Conservation (phyloP, 805 yeast genomes). For the Yarrowia deformans region DNA sequence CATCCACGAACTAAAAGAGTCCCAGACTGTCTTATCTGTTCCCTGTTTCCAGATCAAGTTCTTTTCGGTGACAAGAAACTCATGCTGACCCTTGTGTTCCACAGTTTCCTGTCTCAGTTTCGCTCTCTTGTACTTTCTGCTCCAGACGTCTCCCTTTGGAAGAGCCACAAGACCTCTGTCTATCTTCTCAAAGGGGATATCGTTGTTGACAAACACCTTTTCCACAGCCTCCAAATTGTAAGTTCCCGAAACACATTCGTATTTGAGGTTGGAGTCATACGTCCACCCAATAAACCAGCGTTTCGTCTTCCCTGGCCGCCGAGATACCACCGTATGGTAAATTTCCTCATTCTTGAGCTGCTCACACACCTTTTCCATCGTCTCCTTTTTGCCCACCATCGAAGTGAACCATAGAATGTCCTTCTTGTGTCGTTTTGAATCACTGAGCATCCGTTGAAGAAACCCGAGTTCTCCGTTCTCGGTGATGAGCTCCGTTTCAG, state of each 20-base stretch:
- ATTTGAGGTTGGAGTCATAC: background rate
- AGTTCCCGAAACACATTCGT: background rate
- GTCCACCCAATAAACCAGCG: conserved; percentile 35
- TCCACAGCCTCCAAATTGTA: conserved; percentile 5
- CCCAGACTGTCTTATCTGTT: conserved; percentile 6
- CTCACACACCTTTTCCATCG: conserved; percentile 3
- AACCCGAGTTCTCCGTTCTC: conserved; percentile 14
- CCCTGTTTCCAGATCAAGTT: conserved; percentile 5
- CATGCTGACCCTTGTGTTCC: background rate
- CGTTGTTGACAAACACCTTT: conserved; percentile 7
- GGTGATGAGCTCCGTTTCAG: conserved; percentile 11
- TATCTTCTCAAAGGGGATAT: background rate
- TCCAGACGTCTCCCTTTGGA: conserved; percentile 19
- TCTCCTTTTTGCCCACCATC: conserved; percentile 28
- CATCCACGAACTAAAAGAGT: conserved; percentile 28
- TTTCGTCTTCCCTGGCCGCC: conserved; percentile 19
- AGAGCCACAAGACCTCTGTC: background rate
- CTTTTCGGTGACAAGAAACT: background rate
- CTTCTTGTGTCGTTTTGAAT: background rate
- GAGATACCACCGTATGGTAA: background rate
- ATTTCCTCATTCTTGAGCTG: background rate
- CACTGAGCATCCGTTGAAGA: background rate
- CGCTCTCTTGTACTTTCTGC: conserved; percentile 22
- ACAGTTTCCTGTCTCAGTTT: conserved; percentile 4
- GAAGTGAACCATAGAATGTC: conserved; percentile 24